Evolutionary conservation across 352 stramenopile genomes (phyloP).

Genomic region (Phytopythium mirpurense): DNA sequence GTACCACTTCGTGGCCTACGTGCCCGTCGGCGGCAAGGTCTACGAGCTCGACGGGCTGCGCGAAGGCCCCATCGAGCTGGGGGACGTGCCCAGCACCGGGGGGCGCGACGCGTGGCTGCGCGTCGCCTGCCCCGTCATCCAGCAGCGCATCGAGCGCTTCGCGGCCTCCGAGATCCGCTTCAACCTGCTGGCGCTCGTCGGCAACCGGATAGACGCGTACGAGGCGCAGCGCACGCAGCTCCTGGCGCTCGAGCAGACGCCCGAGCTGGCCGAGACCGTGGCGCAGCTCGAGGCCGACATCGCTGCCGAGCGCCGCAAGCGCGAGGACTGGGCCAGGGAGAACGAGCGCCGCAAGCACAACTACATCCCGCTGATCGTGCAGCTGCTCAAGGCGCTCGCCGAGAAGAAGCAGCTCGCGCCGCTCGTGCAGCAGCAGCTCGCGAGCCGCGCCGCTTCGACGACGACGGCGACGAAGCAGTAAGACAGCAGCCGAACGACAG

Average conservation of each 20-base stretch:
- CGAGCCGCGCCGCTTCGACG: constrained; percentile 16
- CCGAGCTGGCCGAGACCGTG: constrained; percentile 26
- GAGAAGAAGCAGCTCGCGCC: constrained; percentile 83
- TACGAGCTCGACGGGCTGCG: constrained; percentile 96
- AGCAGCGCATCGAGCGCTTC: constrained; percentile 92
- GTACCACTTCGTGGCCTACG: constrained; percentile 98
- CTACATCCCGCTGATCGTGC: constrained; percentile 95
- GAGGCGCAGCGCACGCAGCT: constrained; percentile 39
- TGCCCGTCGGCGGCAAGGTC: constrained; percentile 83
- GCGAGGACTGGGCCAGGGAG: constrained; percentile 83
- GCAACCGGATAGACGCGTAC: constrained; percentile 67
- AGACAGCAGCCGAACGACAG: too few relatives aligned
- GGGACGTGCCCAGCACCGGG: constrained; percentile 30
- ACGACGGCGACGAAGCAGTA: constrained; percentile 18
- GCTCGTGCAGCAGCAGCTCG: constrained; percentile 68
- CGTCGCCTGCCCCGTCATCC: constrained; percentile 89
- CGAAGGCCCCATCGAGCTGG: constrained; percentile 87
- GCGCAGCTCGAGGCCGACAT: constrained; percentile 49
- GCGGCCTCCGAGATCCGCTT: constrained; percentile 92
- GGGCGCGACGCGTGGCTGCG: constrained; percentile 74
- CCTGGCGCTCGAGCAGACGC: constrained; percentile 22
- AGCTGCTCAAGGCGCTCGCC: constrained; percentile 91
- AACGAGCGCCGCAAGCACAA: constrained; percentile 94
- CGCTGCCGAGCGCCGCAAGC: constrained; percentile 58
- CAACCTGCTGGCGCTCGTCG: constrained; percentile 93